A percentile compares a stretch with the other conserved stretches of the same genome.
Evolutionary conservation across 352 stramenopile genomes (phyloP).

Genomic region (Aphanomyces astaci): DNA sequence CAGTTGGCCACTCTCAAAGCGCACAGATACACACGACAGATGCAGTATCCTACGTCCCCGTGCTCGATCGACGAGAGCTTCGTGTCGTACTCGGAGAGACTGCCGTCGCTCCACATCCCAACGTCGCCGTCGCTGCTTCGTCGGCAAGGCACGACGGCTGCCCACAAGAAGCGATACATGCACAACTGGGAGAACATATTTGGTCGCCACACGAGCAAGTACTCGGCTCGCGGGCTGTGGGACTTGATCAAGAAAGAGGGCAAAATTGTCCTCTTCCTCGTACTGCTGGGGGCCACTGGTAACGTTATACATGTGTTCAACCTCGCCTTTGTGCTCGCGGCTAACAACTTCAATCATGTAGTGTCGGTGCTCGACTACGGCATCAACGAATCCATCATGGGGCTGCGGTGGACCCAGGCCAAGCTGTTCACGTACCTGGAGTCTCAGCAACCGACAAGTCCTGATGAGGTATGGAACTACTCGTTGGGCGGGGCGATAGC

Average conservation of each 20-base stretch:
- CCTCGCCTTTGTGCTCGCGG: no score
- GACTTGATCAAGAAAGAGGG: conserved; percentile 46
- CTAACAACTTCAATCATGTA: conserved; percentile 23
- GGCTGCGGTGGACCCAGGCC: conserved; percentile 22
- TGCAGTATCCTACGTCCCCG: background rate
- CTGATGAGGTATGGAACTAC: conserved; percentile 3
- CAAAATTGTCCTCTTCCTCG: conserved; percentile 42
- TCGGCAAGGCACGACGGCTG: background rate
- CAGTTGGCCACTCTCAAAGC: no score
- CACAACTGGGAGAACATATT: conserved; percentile 42
- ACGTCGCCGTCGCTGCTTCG: background rate
- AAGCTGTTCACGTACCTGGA: conserved; percentile 24
- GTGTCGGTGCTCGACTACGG: conserved; percentile 46
- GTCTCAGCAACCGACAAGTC: background rate
- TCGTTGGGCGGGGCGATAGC: conserved; percentile 31
- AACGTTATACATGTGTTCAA: no score
- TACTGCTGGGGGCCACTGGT: conserved; percentile 45
- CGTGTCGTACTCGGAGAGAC: background rate
- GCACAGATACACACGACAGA: no score
- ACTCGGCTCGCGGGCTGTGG: conserved; percentile 31
- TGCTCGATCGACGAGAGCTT: background rate
- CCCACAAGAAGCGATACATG: conserved; percentile 33
- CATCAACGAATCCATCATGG: conserved; percentile 32
- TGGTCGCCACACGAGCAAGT: conserved; percentile 30
- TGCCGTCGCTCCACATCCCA: background rate